A percentile compares a stretch with the other conserved stretches of the same genome.
Evolutionary conservation across 805 yeast genomes (phyloP).

Genomic region (Wickerhamomyces ciferrii): DNA sequence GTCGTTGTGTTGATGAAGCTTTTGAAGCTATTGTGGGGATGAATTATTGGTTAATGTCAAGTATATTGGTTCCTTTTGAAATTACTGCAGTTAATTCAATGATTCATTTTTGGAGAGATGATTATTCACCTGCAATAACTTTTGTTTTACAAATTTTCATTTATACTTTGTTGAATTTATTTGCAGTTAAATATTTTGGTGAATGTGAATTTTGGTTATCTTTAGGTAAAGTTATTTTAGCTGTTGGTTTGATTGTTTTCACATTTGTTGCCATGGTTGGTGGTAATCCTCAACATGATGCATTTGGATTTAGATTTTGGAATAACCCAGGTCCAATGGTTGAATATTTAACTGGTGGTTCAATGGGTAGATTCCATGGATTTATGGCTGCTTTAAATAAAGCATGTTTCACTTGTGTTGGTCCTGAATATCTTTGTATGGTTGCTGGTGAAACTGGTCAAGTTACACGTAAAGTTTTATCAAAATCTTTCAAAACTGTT

Average conservation of each 20-base stretch:
- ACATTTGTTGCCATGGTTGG: slow-evolving; percentile 82
- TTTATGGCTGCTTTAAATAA: slow-evolving; percentile 63
- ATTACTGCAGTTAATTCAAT: slow-evolving; percentile 58
- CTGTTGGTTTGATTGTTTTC: slow-evolving; percentile 64
- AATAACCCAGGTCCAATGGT: slow-evolving; percentile 49
- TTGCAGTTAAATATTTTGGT: slow-evolving; percentile 73
- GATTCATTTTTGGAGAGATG: slow-evolving; percentile 73
- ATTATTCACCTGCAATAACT: slow-evolving; percentile 66
- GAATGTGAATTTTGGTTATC: slow-evolving; percentile 78
- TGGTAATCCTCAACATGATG: slow-evolving; percentile 71
- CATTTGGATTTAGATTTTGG: slow-evolving; percentile 56
- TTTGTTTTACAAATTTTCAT: slow-evolving; percentile 61
- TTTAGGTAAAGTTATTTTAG: slow-evolving; percentile 64
- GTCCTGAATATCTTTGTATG: slow-evolving; percentile 81
- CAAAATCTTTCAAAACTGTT: slow-evolving; percentile 71
- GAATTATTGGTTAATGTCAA: slow-evolving; percentile 51
- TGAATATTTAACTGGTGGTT: slow-evolving; percentile 46
- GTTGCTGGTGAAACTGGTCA: slow-evolving; percentile 75
- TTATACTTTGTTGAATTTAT: slow-evolving; percentile 56
- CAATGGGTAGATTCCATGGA: slow-evolving; percentile 65
- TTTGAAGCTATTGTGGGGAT: slow-evolving; percentile 68
- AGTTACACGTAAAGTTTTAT: slow-evolving; percentile 65
- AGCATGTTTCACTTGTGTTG: slow-evolving; percentile 75
- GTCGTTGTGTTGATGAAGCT: slow-evolving; percentile 59
- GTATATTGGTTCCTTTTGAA: slow-evolving; percentile 57